Evolutionary conservation across 768 basidiomycete species (phyloP).

Genomic region (Boletus rufocinnamomeus): DNA sequence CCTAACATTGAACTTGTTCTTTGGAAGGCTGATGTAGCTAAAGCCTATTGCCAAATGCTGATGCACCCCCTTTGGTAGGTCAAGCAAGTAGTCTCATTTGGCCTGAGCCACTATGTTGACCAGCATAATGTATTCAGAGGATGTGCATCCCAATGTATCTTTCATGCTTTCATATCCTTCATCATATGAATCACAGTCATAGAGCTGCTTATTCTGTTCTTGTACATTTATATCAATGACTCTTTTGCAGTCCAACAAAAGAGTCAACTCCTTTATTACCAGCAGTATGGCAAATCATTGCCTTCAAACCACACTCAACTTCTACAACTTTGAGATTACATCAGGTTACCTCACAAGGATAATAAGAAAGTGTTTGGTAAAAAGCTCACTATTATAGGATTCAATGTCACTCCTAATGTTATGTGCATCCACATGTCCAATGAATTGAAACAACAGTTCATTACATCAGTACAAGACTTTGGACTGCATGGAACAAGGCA

Average conservation of each 20-base stretch:
- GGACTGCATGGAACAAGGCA: neutral
- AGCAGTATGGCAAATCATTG: neutral
- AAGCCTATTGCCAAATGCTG: conserved; percentile 40
- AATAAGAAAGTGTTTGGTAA: conserved; percentile 29
- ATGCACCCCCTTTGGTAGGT: conserved; percentile 45
- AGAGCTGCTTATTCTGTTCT: conserved; percentile 12
- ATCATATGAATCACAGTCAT: conserved; percentile 31
- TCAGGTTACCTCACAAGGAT: conserved; percentile 33
- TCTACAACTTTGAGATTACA: conserved; percentile 33
- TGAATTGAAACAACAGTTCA: no score
- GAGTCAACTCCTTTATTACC: neutral
- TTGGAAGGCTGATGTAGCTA: conserved; percentile 40
- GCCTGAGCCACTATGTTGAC: conserved; percentile 24
- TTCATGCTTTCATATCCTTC: no score
- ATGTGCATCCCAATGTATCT: conserved; percentile 24
- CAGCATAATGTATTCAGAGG: conserved; percentile 29
- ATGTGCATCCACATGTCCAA: neutral
- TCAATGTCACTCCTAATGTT: conserved; percentile 8
- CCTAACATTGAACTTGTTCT: neutral
- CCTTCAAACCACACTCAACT: conserved; percentile 14
- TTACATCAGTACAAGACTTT: no score
- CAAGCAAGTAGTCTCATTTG: conserved; percentile 36
- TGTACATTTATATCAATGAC: conserved; percentile 35
- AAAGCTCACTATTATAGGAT: conserved; percentile 1
- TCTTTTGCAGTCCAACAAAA: conserved; percentile 8